A percentile compares a stretch with the other conserved stretches of the same genome.
phyloP scores from a whole-genome alignment of 441 rosid species.

The Eutrema salsugineum region DNA sequence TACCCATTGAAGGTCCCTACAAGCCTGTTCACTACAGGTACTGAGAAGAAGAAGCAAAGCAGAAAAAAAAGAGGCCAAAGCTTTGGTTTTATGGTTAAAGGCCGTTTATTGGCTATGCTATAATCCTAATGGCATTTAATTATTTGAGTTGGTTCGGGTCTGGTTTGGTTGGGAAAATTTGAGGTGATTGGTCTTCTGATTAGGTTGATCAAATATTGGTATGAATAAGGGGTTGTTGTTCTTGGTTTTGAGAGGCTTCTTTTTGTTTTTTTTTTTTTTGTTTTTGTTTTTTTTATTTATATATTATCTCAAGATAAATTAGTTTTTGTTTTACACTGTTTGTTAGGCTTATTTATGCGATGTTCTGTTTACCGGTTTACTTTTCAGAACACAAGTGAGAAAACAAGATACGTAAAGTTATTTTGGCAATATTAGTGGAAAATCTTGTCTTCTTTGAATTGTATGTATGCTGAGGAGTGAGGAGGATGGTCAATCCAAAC shows the following conservation, averaged over 20 bases:
- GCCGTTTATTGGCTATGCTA: background rate
- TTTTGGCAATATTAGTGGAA: background rate
- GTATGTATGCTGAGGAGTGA: background rate
- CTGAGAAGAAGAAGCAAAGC: too few species aligned
- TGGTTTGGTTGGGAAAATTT: slow-evolving; percentile 11
- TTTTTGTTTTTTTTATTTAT: background rate
- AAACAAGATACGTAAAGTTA: background rate
- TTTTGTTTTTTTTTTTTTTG: background rate
- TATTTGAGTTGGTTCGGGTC: slow-evolving; percentile 21
- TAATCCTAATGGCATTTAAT: slow-evolving; percentile 13
- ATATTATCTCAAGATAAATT: slow-evolving; percentile 1
- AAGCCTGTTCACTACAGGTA: slow-evolving; percentile 56
- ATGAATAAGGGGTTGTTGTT: slow-evolving; percentile 17
- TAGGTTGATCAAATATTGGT: slow-evolving; percentile 25
- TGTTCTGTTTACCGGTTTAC: background rate
- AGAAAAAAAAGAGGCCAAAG: background rate
- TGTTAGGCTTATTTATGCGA: background rate
- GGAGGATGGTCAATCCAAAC: background rate
- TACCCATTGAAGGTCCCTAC: slow-evolving; percentile 59
- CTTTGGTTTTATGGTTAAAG: background rate
- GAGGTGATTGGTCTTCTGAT: slow-evolving; percentile 25
- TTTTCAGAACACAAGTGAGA: too few species aligned
- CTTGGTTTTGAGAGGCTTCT: slow-evolving; percentile 8
- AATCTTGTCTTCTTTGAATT: slow-evolving; percentile 2
- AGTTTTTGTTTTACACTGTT: background rate